Evolutionary conservation across 306 rosid species (phyloP).

Genomic region (Fragaria vesca): DNA sequence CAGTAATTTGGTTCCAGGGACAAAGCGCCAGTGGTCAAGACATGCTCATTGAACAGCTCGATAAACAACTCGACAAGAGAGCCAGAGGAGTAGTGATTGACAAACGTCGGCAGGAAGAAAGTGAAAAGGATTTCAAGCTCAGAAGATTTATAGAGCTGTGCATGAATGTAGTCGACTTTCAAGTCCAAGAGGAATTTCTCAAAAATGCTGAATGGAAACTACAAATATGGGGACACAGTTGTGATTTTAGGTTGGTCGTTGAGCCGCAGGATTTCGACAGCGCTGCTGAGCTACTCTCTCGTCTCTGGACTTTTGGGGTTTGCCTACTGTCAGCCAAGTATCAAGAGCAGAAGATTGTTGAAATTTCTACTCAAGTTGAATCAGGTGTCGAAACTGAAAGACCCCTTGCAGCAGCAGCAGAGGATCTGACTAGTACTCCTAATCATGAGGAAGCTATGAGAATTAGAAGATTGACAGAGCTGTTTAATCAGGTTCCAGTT

Average conservation of each 20-base stretch:
- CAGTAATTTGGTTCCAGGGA: slow-evolving; percentile 14
- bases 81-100: not conserved
- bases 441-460: not conserved
- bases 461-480: not conserved
- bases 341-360: not conserved
- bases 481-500: not conserved
- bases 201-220: not conserved
- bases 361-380: not conserved
- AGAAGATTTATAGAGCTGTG: not conserved
- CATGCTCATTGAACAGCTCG: not conserved
- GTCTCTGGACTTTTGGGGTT: not conserved
- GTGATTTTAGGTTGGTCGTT: not conserved
- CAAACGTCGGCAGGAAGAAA: not conserved
- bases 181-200: not conserved
- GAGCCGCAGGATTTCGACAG: not conserved
- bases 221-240: not conserved
- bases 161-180: not conserved
- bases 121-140: not conserved
- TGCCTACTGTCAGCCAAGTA: not conserved
- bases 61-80: not conserved
- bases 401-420: not conserved
- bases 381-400: not conserved
- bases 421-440: too few species aligned
- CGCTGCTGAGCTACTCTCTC: not conserved
- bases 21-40: not conserved